These are phyloP conservation scores for Peronospora destructor DNA, from an alignment of 352 stramenopile species.

Conservation along the genomic window DNA sequence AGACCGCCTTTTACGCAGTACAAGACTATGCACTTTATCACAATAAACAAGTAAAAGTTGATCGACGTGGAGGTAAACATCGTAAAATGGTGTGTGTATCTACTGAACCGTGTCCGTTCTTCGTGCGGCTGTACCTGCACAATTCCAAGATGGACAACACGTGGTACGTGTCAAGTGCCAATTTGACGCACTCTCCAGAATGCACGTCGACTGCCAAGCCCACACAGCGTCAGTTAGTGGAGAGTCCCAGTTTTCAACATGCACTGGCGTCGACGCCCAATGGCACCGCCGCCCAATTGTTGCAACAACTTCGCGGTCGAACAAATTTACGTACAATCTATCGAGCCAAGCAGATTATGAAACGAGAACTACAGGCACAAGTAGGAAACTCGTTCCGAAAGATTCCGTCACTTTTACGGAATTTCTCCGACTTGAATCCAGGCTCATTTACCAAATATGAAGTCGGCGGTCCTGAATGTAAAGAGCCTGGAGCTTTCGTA, in stretches of 20 bases:
- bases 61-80: constrained; percentile 53
- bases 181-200: constrained; percentile 33
- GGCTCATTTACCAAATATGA: constrained; percentile 31
- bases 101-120: constrained; percentile 42
- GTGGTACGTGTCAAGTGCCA: constrained; percentile 57
- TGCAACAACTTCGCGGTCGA: constrained; percentile 28
- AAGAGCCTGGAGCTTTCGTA: constrained; percentile 26
- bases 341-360: constrained; percentile 44
- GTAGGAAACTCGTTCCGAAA: constrained; percentile 34
- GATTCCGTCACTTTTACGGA: constrained; percentile 36
- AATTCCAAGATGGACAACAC: constrained; percentile 44
- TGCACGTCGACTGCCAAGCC: constrained; percentile 48
- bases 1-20: constrained; percentile 43
- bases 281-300: constrained; percentile 32
- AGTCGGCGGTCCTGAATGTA: constrained; percentile 13
- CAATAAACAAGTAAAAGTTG: constrained; percentile 50
- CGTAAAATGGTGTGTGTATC: constrained; percentile 44
- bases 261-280: constrained; percentile 29
- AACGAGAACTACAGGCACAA: constrained; percentile 25
- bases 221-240: constrained; percentile 47
- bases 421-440: constrained; percentile 34
- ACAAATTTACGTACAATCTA: constrained; percentile 54
- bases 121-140: constrained; percentile 59
- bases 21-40: constrained; percentile 57
- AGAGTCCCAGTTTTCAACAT: constrained; percentile 35